Evolutionary conservation across 2,329 filamentous ascomycete genomes (phyloP), one percentile per base, ranked within the genome.

Genomic region (Monosporascus sp.): DNA sequence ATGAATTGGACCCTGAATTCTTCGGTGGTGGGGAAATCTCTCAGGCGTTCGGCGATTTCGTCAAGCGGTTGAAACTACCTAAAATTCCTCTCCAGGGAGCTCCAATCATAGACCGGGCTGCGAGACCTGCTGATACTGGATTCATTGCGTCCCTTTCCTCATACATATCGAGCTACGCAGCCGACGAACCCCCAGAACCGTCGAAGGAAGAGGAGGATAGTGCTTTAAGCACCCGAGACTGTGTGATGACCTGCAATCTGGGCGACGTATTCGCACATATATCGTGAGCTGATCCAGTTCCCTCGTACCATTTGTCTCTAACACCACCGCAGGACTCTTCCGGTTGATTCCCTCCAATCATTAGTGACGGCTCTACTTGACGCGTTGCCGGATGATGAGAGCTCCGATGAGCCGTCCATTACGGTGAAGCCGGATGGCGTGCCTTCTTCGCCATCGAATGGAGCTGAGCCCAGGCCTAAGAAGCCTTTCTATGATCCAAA

Each of bases 111-210:
- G 94, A 97, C 68, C 85, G 93, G 53, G 91, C 86, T 53, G 80
- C 88, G 43, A 88, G 90, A 58, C 78, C 86, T 37, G 83, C 79
- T 54, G 94, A 99, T 27, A 85, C 86, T 2, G 91, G 94, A 6
- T 82, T 99, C 49, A 91, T 99, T 68, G 96, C 92, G 4, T 91
- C 93, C 1, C 90, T 99, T 64, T 95, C 93, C 0, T 96, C 89
- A 5, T 99, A 97, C 65, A 91, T 99, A 35, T 96, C 92, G n/a
- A 97, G 93, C 69, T 97, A 99, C 68, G 94, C 95, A 43, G 95
- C 94, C 11, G 94, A 97, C 70, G 94, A 99, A 66, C 94, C 94
- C 14, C 94, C 94, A 0, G 94, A 99, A 72, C 94, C 94, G 2
- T 97, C 94, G 1, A 91, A 97, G 59, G 93, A 97, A 68, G 94